Evolutionary conservation across 1,284 basidiomycete genomes (phyloP), one percentile per base, ranked within the genome.

Genomic region (Austroboletus niveus): DNA sequence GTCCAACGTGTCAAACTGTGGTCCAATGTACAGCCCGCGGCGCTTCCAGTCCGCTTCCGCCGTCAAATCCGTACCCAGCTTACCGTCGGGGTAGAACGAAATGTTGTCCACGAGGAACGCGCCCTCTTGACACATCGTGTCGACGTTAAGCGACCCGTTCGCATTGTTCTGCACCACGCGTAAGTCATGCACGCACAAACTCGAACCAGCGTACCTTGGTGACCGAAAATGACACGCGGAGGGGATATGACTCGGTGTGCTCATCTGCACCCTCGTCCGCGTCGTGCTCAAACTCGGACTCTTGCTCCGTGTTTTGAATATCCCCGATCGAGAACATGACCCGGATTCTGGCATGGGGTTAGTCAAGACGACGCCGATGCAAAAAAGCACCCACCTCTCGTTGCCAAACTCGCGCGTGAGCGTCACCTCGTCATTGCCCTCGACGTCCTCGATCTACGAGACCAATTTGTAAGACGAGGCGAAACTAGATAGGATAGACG

Each of bases 21-120:
- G 95, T 4, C 95, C 95, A 67, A 97, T 85, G 78, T 97, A 98
- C 60, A 89, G 74, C 9, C 90, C 92, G 41, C 94, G 83, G 48
- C 95, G 84, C 66, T 88, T 87, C 92, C 92, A 98, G 74, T 98
- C 95, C 12, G 89, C 89, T 58, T 98, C 94, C 8, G 92, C 87
- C 20, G 86, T 92, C 58, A 93, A 72, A 32, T 88, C 86, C 10
- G 84, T 87, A 14, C 88, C 94, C 34, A 92, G 63, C 63, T 82
- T 79, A 31, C 75, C 72, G 59, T 93, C 88, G 17, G 77, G 72
- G 73, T 96, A 97, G 76, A 79, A 96, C 5, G 92, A 84, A 55
- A 96, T 82, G 72, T 94, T 96, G 71, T 98, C 94, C 56, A 96
- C 78, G 31, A 87, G 74, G 69, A 98, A 94, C 11, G 83, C 73